Conservation (phyloP, 2,329 filamentous ascomycete genomes). For the Dothistroma pini region DNA sequence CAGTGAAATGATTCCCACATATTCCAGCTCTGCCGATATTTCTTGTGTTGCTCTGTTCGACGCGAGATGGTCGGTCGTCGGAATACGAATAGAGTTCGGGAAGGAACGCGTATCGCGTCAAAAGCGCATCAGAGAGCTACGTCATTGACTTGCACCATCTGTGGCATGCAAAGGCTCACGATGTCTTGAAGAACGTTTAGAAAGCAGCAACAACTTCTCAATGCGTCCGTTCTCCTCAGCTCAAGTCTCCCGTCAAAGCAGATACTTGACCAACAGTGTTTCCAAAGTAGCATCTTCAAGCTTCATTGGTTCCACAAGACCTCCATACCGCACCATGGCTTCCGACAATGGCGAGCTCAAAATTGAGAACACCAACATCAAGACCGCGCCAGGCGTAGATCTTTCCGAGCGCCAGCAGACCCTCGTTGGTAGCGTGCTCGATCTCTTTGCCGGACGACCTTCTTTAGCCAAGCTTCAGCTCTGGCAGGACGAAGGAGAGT, state of each 20-base stretch:
- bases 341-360: slow-evolving; percentile 36
- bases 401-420: slow-evolving; percentile 52
- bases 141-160: not conserved
- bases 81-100: not conserved
- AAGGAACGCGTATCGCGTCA: not conserved
- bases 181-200: too few relatives aligned
- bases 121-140: not conserved
- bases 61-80: not conserved
- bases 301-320: not conserved
- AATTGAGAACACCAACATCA: slow-evolving; percentile 55
- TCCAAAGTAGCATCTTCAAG: not conserved
- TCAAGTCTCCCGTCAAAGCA: not conserved
- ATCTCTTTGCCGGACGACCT: slow-evolving; percentile 60
- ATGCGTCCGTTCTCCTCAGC: not conserved
- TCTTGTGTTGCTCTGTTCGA: not conserved
- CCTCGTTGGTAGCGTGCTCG: slow-evolving; percentile 56
- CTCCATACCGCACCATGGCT: slow-evolving; percentile 21
- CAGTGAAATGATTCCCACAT: not conserved
- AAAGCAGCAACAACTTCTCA: not conserved
- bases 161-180: not conserved
- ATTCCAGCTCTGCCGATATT: not conserved
- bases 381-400: slow-evolving; percentile 49
- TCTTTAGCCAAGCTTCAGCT: slow-evolving; percentile 57
- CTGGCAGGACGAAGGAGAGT: slow-evolving; percentile 57
- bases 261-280: not conserved